Conservation (phyloP, 1,284 basidiomycete genomes). For the Cryptococcus maquisensis region DNA sequence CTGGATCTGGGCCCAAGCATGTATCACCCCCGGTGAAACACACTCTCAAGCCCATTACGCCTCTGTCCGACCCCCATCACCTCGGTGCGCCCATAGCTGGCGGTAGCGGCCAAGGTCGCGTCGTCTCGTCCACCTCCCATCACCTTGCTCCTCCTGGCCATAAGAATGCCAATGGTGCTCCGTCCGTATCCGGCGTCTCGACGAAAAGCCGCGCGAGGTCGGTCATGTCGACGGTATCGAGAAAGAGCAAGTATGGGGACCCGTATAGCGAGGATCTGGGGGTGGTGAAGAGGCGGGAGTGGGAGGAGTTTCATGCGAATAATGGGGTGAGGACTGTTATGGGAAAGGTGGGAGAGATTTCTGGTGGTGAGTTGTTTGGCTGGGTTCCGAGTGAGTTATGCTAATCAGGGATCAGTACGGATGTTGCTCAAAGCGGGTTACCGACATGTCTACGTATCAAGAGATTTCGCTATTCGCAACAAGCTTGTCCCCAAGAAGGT, state of each 20-base stretch:
- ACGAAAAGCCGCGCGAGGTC: slow-evolving; percentile 7
- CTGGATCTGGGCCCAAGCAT: no score
- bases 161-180: slow-evolving; percentile 5
- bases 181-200: slow-evolving; percentile 10
- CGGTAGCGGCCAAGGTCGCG: no score
- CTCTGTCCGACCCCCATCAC: background rate
- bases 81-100: background rate
- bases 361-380: slow-evolving; percentile 58
- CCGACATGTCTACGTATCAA: slow-evolving; percentile 89
- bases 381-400: background rate
- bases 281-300: slow-evolving; percentile 34
- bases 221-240: slow-evolving; percentile 28
- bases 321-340: slow-evolving; percentile 91
- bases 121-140: background rate
- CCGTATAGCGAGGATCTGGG: slow-evolving; percentile 43
- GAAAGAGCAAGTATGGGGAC: slow-evolving; percentile 41
- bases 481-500: slow-evolving; percentile 72
- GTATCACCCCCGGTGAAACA: background rate
- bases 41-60: background rate
- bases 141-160: background rate
- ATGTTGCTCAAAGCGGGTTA: slow-evolving; percentile 95
- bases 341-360: slow-evolving; percentile 84
- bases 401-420: slow-evolving; percentile 56
- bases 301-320: slow-evolving; percentile 66
- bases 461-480: slow-evolving; percentile 84